Base-by-base conservation (phyloP, 345 rosid species). In the Syzygium aromaticum region DNA sequence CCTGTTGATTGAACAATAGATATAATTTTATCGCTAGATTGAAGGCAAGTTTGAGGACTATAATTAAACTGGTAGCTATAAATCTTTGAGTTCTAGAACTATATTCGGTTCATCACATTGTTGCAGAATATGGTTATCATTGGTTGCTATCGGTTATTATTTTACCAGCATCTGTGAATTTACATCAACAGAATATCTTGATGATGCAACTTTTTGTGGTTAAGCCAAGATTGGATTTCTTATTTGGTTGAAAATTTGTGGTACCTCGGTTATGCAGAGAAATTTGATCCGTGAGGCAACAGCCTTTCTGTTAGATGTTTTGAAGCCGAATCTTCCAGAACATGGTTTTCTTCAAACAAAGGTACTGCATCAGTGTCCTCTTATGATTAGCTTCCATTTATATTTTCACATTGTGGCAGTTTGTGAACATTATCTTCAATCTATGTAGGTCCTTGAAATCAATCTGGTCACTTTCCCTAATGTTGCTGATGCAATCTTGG, bases 201-300 rank as follows among this genome's bases (percentile, higher is more conserved):
- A 38, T 73, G 49, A 38, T 19, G 82, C 49, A 38, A 73, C 27
- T 11, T 73, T 73, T 73, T 73, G 82, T 73, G 40, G 46, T 33
- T 33, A 19, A 73, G 78, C 82, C 27, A 38, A 73, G 82, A 19
- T 73, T 73, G 14, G 82, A 73, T 73, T 10, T 40, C 49, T 38
- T 73, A 19, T 38, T 38, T 73, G 82, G 82, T 73, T 73, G 49
- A 73, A 57, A 73, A 21, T 73, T 73, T 73, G 27, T 19, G 82
- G 27, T 73, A 38, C 82, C 49, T 73, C 2, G 49, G 8, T 84
- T 87, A 8, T 89, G 80, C 92, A 98, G 99, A 96, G 99, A 93
- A 98, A 98, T 90, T 87, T 98, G 93, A 95, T 98, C 77, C 96
- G 99, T 80, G 99, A 98, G 90, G 99, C 99, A 28, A 98, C 99